phyloP scores from a whole-genome alignment of 805 yeast species.

The Brettanomyces naardenensis region DNA sequence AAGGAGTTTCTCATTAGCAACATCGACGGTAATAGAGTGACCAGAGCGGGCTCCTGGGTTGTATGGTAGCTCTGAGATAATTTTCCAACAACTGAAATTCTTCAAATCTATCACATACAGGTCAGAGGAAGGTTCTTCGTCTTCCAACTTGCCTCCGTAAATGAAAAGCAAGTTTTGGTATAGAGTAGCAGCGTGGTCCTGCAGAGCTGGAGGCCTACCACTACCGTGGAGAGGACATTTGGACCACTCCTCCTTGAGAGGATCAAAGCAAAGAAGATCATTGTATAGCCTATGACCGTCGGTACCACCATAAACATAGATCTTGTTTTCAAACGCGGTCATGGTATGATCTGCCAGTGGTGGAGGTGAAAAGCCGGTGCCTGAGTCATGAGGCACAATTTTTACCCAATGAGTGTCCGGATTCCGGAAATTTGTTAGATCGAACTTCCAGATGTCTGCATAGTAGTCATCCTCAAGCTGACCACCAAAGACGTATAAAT shows the following conservation, averaged over 20 bases:
- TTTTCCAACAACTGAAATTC: slow-evolving; percentile 58
- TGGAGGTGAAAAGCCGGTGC: slow-evolving; percentile 42
- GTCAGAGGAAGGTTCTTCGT: slow-evolving; percentile 59
- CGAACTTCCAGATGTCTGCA: slow-evolving; percentile 80
- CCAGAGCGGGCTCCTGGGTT: slow-evolving; percentile 86
- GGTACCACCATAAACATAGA: slow-evolving; percentile 86
- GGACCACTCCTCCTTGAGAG: slow-evolving; percentile 60
- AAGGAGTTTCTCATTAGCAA: slow-evolving; percentile 58
- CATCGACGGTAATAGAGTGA: slow-evolving; percentile 72
- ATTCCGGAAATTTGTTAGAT: slow-evolving; percentile 75
- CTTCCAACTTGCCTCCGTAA: slow-evolving; percentile 80
- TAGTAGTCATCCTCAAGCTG: slow-evolving; percentile 76
- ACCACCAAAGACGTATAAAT: slow-evolving; percentile 87
- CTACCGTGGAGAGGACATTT: slow-evolving; percentile 60
- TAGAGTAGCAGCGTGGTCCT: slow-evolving; percentile 83
- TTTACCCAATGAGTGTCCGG: slow-evolving; percentile 81
- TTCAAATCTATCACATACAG: slow-evolving; percentile 72
- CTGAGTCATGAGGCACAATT: slow-evolving; percentile 39
- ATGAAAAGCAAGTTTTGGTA: slow-evolving; percentile 74
- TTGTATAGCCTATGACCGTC: slow-evolving; percentile 63
- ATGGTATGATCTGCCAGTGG: slow-evolving; percentile 89
- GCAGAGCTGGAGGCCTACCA: slow-evolving; percentile 67
- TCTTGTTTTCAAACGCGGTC: slow-evolving; percentile 67
- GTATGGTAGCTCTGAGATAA: slow-evolving; percentile 34
- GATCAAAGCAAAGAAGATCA: slow-evolving; percentile 78